Conservation (phyloP, 1,284 basidiomycete species). For the Rhodofomes roseus region DNA sequence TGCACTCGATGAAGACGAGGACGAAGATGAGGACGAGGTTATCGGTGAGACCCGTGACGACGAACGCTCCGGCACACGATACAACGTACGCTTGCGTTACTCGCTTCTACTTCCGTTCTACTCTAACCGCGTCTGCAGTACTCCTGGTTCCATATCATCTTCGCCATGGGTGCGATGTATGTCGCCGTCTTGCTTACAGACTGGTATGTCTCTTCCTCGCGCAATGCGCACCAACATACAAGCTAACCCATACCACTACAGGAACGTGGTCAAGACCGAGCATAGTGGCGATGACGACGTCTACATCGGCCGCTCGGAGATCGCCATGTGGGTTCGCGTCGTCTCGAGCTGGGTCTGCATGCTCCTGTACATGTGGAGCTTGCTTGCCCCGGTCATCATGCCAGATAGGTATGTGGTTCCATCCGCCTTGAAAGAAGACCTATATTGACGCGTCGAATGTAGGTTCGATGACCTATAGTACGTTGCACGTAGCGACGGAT, state of each 20-base stretch:
- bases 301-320: constrained; percentile 92
- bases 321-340: constrained; percentile 99
- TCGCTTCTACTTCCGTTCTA: background rate
- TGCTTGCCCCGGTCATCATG: constrained; percentile 85
- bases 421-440: background rate
- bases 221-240: background rate
- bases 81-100: constrained; percentile 64
- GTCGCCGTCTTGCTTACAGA: constrained; percentile 98
- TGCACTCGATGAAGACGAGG: constrained; percentile 82
- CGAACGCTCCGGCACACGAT: constrained; percentile 94
- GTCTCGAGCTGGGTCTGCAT: constrained; percentile 96
- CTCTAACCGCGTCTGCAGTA: constrained; percentile 51
- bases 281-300: constrained; percentile 60
- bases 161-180: constrained; percentile 96
- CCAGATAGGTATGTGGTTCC: constrained; percentile 65
- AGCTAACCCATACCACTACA: constrained; percentile 26
- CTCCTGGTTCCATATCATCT: constrained; percentile 98
- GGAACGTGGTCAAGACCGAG: constrained; percentile 65
- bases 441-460: background rate
- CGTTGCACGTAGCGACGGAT: background rate
- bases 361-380: constrained; percentile 85
- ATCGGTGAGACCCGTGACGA: constrained; percentile 83
- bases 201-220: constrained; percentile 61
- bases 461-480: constrained; percentile 21
- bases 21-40: constrained; percentile 70